Evolutionary conservation across 371 early-diverging fungal genomes (phyloP), one percentile per base, ranked within the genome.

Genomic region (Gilbertella persicaria): DNA sequence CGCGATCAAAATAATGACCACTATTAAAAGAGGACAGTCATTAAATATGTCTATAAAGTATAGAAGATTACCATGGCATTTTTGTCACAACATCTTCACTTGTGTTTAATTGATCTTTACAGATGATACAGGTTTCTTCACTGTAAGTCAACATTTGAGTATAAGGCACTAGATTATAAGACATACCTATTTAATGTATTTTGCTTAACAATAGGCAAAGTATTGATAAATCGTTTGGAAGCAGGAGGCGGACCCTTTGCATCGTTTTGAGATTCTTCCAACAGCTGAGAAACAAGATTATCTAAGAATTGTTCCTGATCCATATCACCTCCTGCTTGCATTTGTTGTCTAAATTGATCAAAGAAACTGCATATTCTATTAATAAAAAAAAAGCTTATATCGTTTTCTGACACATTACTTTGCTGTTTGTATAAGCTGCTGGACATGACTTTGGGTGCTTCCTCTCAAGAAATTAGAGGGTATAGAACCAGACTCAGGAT

Each of bases 1-100:
- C 73, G 29, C 68, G 67, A 61, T 84, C 82, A 66, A 79, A 86
- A 21, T 67, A 54, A 67, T 86, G 86, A 8, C 66, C 67, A 63
- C 84, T 78, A 51, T 12, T 42, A 26, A 37, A 19, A 39, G 36
- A 17, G 20, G 19, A 53, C 30, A 49, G 29, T 47, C 28, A 46
- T 12, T 30, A 20, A 50, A 26, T 35, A 13, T 25, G 36, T n/a
- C 12, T 33, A 28, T 36, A 41, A 29, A 20, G 9, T 37, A 49
- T 17, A 39, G 36, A n/a, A 40, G 12, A 42, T 60, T 70, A 72
- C 78, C 79, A 78, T 41, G 79, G 79, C 79, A 78, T 75, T 33
- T 61, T 62, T 21, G 79, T 78, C 23, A 75, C 71, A 17, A 37
- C 17, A 30, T 46, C 54, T 10, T 55, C 53, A 29, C 69, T 69